These are phyloP conservation scores for Aspergillus funiculosus DNA, from an alignment of 495 filamentous ascomycete genomes.

Conservation along the genomic window DNA sequence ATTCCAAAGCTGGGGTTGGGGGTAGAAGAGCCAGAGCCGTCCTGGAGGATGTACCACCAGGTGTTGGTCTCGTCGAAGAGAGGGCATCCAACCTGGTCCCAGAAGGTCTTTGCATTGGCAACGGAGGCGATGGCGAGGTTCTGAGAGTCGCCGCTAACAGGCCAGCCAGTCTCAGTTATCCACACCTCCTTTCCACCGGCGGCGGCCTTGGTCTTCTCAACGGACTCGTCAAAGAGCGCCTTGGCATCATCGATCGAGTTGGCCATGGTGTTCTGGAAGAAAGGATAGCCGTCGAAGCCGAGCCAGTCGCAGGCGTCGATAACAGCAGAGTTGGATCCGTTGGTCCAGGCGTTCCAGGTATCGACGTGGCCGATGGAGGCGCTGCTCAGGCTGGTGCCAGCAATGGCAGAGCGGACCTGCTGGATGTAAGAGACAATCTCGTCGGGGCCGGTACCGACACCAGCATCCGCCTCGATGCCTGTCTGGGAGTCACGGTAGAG, in stretches of 20 bases:
- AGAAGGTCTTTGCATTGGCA: constrained; percentile 73
- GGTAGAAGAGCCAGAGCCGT: constrained; percentile 45
- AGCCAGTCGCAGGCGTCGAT: constrained; percentile 68
- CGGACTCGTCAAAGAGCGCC: constrained; percentile 57
- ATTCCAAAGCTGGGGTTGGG: constrained; percentile 69
- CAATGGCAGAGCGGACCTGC: constrained; percentile 53
- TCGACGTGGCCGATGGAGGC: constrained; percentile 78
- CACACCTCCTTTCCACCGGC: constrained; percentile 67
- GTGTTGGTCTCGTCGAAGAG: constrained; percentile 62
- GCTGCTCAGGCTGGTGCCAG: constrained; percentile 49
- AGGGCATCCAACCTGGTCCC: constrained; percentile 70
- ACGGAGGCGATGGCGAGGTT: constrained; percentile 56
- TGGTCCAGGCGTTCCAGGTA: constrained; percentile 84
- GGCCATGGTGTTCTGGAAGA: constrained; percentile 63
- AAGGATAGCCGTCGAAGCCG: constrained; percentile 71
- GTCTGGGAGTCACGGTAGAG: constrained; percentile 71
- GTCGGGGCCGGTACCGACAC: constrained; percentile 53
- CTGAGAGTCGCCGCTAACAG: constrained; percentile 57
- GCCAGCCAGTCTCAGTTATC: constrained; percentile 90
- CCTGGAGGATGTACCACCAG: constrained; percentile 72
- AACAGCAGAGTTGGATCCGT: constrained; percentile 64
- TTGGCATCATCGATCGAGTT: constrained; percentile 61
- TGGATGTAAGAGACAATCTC: constrained; percentile 60
- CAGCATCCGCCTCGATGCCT: constrained; percentile 46
- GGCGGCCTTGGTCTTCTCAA: constrained; percentile 50